Base-by-base conservation (phyloP, 805 yeast genomes). In the Wickerhamiella kazuoi region DNA sequence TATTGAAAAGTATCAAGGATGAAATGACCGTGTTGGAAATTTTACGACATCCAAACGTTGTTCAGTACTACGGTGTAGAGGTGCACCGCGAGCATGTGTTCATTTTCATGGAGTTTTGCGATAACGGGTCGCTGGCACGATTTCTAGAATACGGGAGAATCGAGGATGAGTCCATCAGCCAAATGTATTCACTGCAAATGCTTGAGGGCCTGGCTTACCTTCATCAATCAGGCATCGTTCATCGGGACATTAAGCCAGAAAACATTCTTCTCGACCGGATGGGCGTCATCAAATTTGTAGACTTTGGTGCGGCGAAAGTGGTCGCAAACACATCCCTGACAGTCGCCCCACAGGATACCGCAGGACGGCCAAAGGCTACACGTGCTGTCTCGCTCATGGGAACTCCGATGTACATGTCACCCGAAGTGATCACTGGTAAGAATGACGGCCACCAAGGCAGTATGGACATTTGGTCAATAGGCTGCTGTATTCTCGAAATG, bases 321-420 rank as follows among this genome's bases (percentile, higher is more conserved):
- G 61, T 66, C 47, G 63, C 69, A 44, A 61, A 59, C 46, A 57
- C 44, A 41, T 55, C 44, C 32, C 55, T 38, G 42, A 58, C 52
- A 31, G 44, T 41, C 47, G 47, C n/a, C 32, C 47, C 5, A 29
- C 40, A 31, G 32, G 30, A 32, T 38, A 21, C 30, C 13, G 24
- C 0, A 56, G 42, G 5, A 41, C 45, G 14, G 51, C 57, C 39
- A 63, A 59, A 39, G 49, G 58, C 44, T 64, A 45, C 51, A 1
- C 38, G 40, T 8, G 26, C 43, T 3, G 52, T 46, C 33, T 41
- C 49, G 9, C 68, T 79, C 65, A 76, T 93, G 2, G 98, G 98
- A 30, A 90, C 98, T 0, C 97, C 97, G 14, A 90, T 87, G 96
- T 90, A 90, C 60, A 87, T 90, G 97, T 83, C 97, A 0, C 98